A percentile compares a stretch with the other conserved stretches of the same genome.
Conservation (phyloP, 306 rosid genomes). For the Prunus salicina region DNA sequence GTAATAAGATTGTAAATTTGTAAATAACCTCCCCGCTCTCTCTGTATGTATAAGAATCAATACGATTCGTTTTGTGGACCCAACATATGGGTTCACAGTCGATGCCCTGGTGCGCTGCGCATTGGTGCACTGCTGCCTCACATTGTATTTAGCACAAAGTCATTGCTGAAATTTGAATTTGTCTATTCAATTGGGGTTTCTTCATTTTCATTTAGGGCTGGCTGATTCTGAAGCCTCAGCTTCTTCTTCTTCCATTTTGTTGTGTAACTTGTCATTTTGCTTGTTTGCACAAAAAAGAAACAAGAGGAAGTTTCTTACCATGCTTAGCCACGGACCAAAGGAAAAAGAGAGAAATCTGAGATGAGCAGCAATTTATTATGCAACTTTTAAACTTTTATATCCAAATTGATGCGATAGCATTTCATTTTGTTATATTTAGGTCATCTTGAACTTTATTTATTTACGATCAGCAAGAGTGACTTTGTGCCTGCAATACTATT, state of each 20-base stretch:
- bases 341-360: not conserved
- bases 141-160: slow-evolving; percentile 11
- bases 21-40: not conserved
- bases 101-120: not conserved
- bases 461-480: no score
- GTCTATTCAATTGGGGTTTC: slow-evolving; percentile 7
- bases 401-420: no score
- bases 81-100: slow-evolving; percentile 18
- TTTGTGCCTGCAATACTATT: no score
- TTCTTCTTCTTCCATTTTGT: not conserved
- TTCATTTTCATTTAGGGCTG: not conserved
- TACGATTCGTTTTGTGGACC: slow-evolving; percentile 20
- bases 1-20: slow-evolving; percentile 16
- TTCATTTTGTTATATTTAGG: no score
- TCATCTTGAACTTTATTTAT: no score
- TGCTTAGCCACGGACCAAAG: not conserved
- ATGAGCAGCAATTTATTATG: not conserved
- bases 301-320: no score
- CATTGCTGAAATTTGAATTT: slow-evolving; percentile 15
- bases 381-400: no score
- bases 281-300: no score
- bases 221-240: not conserved
- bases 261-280: not conserved
- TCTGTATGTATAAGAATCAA: slow-evolving; percentile 1
- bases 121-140: not conserved